Evolutionary conservation across 2,329 filamentous ascomycete species (phyloP).

Genomic region (Chaetomiaceae sp.): DNA sequence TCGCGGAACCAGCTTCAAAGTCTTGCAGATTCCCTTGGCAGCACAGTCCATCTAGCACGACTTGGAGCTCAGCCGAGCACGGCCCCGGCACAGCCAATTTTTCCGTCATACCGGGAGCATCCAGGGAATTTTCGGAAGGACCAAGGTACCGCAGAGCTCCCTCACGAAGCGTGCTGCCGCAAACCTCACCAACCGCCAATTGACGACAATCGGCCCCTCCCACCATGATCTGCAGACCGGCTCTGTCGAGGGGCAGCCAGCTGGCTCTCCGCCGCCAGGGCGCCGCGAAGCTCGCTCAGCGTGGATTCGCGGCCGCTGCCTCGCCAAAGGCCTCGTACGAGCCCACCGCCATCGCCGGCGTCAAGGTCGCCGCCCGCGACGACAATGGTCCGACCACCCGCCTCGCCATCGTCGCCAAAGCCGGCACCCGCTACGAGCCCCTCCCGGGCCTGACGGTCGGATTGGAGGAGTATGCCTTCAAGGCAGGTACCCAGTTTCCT

Average conservation of each 20-base stretch:
- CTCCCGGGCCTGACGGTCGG: slow-evolving; percentile 85
- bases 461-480: slow-evolving; percentile 94
- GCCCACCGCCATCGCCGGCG: slow-evolving; percentile 75
- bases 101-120: slow-evolving; percentile 24
- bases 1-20: too few relatives aligned
- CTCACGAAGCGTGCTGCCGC: slow-evolving; percentile 27
- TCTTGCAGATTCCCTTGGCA: too few relatives aligned
- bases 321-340: slow-evolving; percentile 78
- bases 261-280: slow-evolving; percentile 51
- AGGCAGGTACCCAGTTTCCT: slow-evolving; percentile 52
- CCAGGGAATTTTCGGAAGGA: slow-evolving; percentile 30
- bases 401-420: slow-evolving; percentile 87
- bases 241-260: slow-evolving; percentile 55
- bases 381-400: slow-evolving; percentile 83
- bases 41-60: background rate
- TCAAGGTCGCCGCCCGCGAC: slow-evolving; percentile 92
- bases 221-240: slow-evolving; percentile 61
- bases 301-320: slow-evolving; percentile 56
- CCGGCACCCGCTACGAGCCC: slow-evolving; percentile 87
- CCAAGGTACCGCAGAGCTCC: slow-evolving; percentile 26
- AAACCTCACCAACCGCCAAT: slow-evolving; percentile 43
- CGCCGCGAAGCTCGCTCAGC: slow-evolving; percentile 51
- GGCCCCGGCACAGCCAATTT: slow-evolving; percentile 27
- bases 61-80: slow-evolving; percentile 1
- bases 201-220: slow-evolving; percentile 48